Evolutionary conservation across 345 rosid species (phyloP).

Genomic region (Moricandia arvensis): DNA sequence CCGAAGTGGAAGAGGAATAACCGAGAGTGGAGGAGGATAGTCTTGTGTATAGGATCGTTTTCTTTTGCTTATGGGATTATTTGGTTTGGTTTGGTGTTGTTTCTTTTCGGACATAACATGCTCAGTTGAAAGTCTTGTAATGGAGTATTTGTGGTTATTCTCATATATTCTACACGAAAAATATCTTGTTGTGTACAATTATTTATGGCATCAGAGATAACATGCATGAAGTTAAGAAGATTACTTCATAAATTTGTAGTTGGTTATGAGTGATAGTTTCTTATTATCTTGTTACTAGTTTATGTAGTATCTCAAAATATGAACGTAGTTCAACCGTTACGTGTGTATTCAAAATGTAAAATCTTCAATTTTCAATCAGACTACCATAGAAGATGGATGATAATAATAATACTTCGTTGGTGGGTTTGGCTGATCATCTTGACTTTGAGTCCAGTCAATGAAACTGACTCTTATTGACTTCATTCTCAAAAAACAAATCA

Average conservation of each 20-base stretch:
- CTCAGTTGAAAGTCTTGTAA: conserved; percentile 18
- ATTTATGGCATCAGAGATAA: not conserved
- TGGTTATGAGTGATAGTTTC: too few species aligned
- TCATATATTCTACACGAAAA: not conserved
- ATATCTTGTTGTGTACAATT: not conserved
- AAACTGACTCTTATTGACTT: too few species aligned
- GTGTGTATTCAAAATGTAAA: not conserved
- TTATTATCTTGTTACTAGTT: too few species aligned
- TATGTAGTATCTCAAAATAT: too few species aligned
- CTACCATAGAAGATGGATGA: not conserved
- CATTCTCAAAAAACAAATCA: too few species aligned
- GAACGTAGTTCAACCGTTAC: too few species aligned
- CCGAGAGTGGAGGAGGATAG: conserved; percentile 20
- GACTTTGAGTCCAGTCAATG: too few species aligned
- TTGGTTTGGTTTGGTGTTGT: conserved; percentile 26
- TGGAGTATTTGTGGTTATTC: not conserved
- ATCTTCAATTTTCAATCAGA: not conserved
- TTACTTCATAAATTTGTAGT: not conserved
- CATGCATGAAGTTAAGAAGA: not conserved
- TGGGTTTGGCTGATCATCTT: too few species aligned
- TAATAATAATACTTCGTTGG: too few species aligned
- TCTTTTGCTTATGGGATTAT: conserved; percentile 11
- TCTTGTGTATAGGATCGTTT: conserved; percentile 21
- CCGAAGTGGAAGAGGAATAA: conserved; percentile 1
- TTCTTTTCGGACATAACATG: conserved; percentile 24